phyloP scores from a whole-genome alignment of 1,284 basidiomycete species.

The Puccinia horiana region DNA sequence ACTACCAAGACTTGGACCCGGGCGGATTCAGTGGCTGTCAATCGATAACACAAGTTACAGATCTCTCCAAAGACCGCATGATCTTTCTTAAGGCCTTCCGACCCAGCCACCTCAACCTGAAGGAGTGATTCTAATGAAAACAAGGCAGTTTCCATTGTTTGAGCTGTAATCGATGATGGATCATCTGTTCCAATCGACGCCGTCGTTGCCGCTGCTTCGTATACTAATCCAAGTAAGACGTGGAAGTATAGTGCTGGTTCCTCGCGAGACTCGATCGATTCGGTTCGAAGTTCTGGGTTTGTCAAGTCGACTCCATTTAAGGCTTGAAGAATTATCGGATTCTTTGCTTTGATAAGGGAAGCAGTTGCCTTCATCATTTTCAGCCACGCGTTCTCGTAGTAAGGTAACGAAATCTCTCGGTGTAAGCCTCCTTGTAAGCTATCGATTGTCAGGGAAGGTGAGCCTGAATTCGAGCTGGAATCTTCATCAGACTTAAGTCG shows the following conservation, averaged over 20 bases:
- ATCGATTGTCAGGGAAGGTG: conserved; percentile 63
- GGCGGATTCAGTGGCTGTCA: conserved; percentile 82
- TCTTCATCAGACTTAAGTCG: conserved; percentile 70
- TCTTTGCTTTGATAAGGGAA: conserved; percentile 72
- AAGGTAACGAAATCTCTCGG: conserved; percentile 87
- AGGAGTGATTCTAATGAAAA: conserved; percentile 78
- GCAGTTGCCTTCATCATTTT: conserved; percentile 84
- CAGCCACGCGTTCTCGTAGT: conserved; percentile 80
- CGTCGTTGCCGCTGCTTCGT: conserved; percentile 72
- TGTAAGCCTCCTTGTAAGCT: conserved; percentile 82
- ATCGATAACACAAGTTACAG: conserved; percentile 79
- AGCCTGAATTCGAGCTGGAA: conserved; percentile 64
- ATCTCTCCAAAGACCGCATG: conserved; percentile 85
- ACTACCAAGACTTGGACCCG: conserved; percentile 73
- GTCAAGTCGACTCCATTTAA: conserved; percentile 72
- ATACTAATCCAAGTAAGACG: conserved; percentile 86
- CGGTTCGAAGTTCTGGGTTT: conserved; percentile 22
- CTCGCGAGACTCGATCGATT: background rate
- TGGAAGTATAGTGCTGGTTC: conserved; percentile 83
- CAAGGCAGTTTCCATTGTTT: conserved; percentile 53
- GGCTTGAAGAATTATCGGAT: conserved; percentile 71
- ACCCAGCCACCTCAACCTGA: conserved; percentile 73
- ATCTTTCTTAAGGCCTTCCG: conserved; percentile 78
- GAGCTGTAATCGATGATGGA: conserved; percentile 56
- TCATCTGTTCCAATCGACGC: conserved; percentile 64